Evolutionary conservation across 495 filamentous ascomycete species (phyloP).

Genomic region (Sphaerosporella brunnea): DNA sequence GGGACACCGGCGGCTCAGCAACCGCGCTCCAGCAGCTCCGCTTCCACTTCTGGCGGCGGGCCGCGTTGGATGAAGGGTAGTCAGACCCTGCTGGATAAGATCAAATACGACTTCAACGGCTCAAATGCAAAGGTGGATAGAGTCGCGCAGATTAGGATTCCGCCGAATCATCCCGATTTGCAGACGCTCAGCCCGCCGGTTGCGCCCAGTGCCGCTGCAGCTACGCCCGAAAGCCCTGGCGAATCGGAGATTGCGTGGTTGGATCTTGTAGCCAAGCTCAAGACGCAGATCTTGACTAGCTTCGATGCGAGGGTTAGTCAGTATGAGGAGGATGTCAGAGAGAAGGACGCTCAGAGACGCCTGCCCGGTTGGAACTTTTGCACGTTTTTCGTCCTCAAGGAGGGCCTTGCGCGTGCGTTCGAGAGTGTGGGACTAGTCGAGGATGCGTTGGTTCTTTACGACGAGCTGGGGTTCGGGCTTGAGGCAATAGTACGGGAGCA

Average conservation of each 20-base stretch:
- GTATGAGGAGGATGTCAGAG: constrained; percentile 93
- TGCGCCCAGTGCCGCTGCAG: constrained; percentile 23
- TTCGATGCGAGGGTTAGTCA: constrained; percentile 83
- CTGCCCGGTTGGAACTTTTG: constrained; percentile 98
- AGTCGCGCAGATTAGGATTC: constrained; percentile 67
- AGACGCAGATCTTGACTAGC: constrained; percentile 66
- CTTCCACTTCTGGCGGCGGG: constrained; percentile 27
- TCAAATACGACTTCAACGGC: constrained; percentile 80
- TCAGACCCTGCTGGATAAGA: constrained; percentile 70
- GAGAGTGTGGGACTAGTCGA: constrained; percentile 93
- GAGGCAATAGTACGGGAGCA: constrained; percentile 69
- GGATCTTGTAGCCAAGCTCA: constrained; percentile 73
- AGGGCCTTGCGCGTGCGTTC: constrained; percentile 80
- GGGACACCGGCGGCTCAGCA: constrained; percentile 60
- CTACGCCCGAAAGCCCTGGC: constrained; percentile 41
- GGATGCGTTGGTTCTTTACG: constrained; percentile 81
- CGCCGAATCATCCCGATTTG: constrained; percentile 29
- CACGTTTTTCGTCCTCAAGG: constrained; percentile 94
- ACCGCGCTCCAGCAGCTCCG: constrained; percentile 34
- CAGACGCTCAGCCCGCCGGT: constrained; percentile 23
- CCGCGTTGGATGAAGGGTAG: constrained; percentile 63
- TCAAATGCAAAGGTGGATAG: constrained; percentile 65
- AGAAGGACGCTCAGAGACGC: constrained; percentile 71
- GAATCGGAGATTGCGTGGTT: constrained; percentile 56
- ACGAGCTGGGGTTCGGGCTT: constrained; percentile 73